phyloP scores from a whole-genome alignment of 768 basidiomycete genomes.

The Roridomyces roridus region DNA sequence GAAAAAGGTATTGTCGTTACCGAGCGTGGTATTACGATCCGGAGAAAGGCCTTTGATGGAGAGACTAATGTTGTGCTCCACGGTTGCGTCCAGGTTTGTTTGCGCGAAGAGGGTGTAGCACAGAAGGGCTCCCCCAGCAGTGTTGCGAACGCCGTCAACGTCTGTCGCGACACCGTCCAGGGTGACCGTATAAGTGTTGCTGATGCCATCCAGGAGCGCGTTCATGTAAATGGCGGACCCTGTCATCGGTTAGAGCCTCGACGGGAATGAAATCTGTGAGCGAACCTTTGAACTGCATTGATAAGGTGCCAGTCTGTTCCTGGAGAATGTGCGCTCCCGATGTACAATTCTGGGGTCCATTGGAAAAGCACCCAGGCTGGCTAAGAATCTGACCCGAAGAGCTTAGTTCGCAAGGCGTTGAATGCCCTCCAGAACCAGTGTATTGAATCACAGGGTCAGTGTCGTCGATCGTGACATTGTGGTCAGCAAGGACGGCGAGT shows the following conservation, averaged over 20 bases:
- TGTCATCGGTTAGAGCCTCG: not conserved
- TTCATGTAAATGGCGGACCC: constrained; percentile 35
- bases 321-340: constrained; percentile 27
- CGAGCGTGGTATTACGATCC: constrained; percentile 14
- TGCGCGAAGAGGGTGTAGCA: constrained; percentile 32
- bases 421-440: constrained; percentile 26
- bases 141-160: constrained; percentile 31
- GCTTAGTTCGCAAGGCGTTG: constrained; percentile 14
- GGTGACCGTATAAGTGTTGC: constrained; percentile 30
- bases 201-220: constrained; percentile 26
- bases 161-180: constrained; percentile 32
- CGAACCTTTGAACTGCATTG: constrained; percentile 32
- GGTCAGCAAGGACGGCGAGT: constrained; percentile 11
- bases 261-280: not conserved
- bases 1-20: constrained; percentile 15
- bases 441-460: constrained; percentile 28
- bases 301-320: constrained; percentile 22
- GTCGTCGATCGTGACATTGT: constrained; percentile 32
- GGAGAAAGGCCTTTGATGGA: constrained; percentile 32
- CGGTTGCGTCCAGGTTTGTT: constrained; percentile 29
- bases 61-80: constrained; percentile 30
- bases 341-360: constrained; percentile 24
- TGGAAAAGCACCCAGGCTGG: constrained; percentile 28
- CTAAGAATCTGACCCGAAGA: constrained; percentile 3
- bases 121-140: constrained; percentile 18